These are phyloP conservation scores for Apophysomyces ossiformis DNA, from an alignment of 371 early-diverging fungal species.

Conservation along the genomic window DNA sequence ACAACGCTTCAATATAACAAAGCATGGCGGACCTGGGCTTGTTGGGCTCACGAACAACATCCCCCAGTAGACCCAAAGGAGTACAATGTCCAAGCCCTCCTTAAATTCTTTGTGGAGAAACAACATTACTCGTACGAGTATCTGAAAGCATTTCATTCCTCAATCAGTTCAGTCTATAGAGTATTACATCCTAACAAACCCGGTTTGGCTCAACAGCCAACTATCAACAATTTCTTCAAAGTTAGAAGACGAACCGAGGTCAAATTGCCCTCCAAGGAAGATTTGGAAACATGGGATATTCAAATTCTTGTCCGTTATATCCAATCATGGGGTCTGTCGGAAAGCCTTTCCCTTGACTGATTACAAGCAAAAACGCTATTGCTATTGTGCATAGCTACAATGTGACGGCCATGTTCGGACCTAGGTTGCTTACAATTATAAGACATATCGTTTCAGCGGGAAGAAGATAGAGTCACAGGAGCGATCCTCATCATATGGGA, in stretches of 20 bases:
- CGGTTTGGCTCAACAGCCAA: neutral
- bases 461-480: neutral
- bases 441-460: neutral
- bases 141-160: neutral
- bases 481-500: neutral
- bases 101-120: neutral
- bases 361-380: neutral
- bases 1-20: slow-evolving; percentile 18
- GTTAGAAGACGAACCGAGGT: neutral
- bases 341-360: neutral
- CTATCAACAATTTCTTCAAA: neutral
- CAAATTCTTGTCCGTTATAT: neutral
- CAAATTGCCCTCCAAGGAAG: neutral
- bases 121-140: neutral
- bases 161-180: neutral
- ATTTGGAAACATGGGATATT: neutral
- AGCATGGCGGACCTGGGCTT: slow-evolving; percentile 15
- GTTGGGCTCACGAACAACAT: neutral
- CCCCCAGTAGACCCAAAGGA: neutral
- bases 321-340: neutral
- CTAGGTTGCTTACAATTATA: neutral
- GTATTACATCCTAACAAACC: neutral
- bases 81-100: neutral
- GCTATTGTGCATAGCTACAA: neutral
- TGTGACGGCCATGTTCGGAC: slow-evolving; percentile 1